Evolutionary conservation across 2,329 filamentous ascomycete genomes (phyloP), one percentile per base, ranked within the genome.

Genomic region (Colletotrichum destructivum): DNA sequence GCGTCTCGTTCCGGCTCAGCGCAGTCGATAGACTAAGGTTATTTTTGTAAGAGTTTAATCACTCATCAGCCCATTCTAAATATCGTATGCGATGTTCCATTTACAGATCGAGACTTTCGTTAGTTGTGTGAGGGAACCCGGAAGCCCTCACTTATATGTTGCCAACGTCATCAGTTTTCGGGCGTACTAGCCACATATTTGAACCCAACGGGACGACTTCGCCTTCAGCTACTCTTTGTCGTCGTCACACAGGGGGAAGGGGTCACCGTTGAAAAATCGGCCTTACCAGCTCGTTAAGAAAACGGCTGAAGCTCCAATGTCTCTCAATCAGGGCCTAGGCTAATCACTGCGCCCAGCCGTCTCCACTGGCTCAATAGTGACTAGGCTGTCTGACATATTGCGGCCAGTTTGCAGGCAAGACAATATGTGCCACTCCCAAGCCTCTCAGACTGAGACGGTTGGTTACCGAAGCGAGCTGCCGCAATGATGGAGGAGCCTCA

Each of bases 391-490:
- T 57, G n/a, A 57, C 3, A 16, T 40, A 15, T 8, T 56, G 13
- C 40, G 38, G n/a, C n/a, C 7, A 26, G 3, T 35, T 9, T 38
- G n/a, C 35, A 12, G 15, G n/a, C 40, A 38, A 13, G 35, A 18
- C 15, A 7, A 23, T 2, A n/a, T 21, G n/a, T 56, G 54, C 35
- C 35, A 56, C 54, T 56, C 16, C 21, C n/a, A 31, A 21, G 12
- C n/a, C 35, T 42, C 18, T 38, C 35, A 9, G 47, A 13, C 42
- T 40, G 49, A 21, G 71, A 73, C 7, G 63, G 66, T 9, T 68
- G 62, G 5, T 71, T 51, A 31, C 63, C 73, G 52, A 21, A 67
- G 13, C 31, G 18, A 38, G 52, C 9, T 38, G 38, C 13, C 31
- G n/a, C 26, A 38, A 4, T 49, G 4, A 40, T 55, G 26, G 26